These are phyloP conservation scores for Penicillium sp. DNA, from an alignment of 2,329 filamentous ascomycete species.

Conservation along the genomic window DNA sequence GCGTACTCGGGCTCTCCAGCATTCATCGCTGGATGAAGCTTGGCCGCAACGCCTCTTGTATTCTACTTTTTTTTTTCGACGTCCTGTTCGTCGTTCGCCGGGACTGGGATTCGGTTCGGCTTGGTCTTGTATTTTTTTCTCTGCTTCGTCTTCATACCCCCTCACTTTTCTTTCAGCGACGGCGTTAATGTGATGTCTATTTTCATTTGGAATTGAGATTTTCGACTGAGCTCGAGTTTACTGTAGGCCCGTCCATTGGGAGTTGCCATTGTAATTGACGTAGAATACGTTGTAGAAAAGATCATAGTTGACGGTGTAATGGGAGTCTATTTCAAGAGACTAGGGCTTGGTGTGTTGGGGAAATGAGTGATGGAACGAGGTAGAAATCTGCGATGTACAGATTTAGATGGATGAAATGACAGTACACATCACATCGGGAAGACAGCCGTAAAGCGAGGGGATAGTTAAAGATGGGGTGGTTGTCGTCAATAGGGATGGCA, in stretches of 20 bases:
- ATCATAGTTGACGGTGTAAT: not conserved
- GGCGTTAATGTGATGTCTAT: slow-evolving; percentile 11
- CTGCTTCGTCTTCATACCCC: not conserved
- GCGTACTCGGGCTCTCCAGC: not conserved
- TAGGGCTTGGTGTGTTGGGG: not conserved
- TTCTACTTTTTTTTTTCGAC: not conserved
- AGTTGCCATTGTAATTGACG: not conserved
- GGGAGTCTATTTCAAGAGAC: not conserved
- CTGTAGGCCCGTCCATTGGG: not conserved
- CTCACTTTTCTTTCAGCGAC: slow-evolving; percentile 16
- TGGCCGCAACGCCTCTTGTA: not conserved
- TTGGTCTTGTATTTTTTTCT: not conserved
- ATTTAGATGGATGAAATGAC: too few relatives aligned
- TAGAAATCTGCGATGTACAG: too few relatives aligned
- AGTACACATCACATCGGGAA: too few relatives aligned
- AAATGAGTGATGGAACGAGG: too few relatives aligned
- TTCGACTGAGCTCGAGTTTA: not conserved
- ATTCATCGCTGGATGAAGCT: not conserved
- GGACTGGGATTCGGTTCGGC: too few relatives aligned
- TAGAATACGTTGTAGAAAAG: not conserved
- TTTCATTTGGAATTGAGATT: not conserved
- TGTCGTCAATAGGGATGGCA: too few relatives aligned
- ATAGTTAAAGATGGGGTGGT: too few relatives aligned
- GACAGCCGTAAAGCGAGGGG: too few relatives aligned
- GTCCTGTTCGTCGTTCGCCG: too few relatives aligned